A percentile compares a stretch with the other conserved stretches of the same genome.
These are phyloP conservation scores for Podaxis sp. DNA, from an alignment of 768 basidiomycete genomes.

Conservation along the genomic window DNA sequence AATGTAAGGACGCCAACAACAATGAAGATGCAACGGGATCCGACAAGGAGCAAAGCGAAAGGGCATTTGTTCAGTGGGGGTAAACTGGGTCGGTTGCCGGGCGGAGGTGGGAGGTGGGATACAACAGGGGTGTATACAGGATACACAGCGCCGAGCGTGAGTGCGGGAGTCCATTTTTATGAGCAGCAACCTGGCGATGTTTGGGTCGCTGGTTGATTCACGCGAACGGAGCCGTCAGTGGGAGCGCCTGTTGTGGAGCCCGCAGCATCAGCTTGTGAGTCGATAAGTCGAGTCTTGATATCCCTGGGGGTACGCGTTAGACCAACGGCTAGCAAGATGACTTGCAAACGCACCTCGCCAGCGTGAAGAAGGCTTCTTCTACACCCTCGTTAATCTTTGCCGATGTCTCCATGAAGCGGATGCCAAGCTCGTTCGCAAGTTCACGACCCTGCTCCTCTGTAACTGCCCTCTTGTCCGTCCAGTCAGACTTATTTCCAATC, in stretches of 20 bases:
- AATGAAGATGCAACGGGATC: background rate
- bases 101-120: background rate
- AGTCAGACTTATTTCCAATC: constrained; percentile 98
- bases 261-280: constrained; percentile 75
- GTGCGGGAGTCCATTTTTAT: constrained; percentile 21
- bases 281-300: constrained; percentile 96
- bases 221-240: constrained; percentile 60
- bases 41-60: background rate
- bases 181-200: constrained; percentile 53
- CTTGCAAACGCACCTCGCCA: constrained; percentile 71
- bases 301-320: constrained; percentile 52
- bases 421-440: constrained; percentile 90
- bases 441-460: constrained; percentile 90
- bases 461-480: constrained; percentile 93
- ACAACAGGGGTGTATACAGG: constrained; percentile 15
- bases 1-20: background rate
- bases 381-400: constrained; percentile 98
- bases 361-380: constrained; percentile 97
- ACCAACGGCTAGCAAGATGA: constrained; percentile 5
- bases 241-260: constrained; percentile 35
- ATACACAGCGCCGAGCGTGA: background rate
- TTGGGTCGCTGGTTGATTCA: constrained; percentile 56
- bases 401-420: constrained; percentile 96
- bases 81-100: background rate
- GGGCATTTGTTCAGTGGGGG: background rate